Percentiles rank a stretch among this genome's conserved stretches.
Conservation (phyloP, 352 stramenopile genomes). For the Phytopythium cucurbitacearum region DNA sequence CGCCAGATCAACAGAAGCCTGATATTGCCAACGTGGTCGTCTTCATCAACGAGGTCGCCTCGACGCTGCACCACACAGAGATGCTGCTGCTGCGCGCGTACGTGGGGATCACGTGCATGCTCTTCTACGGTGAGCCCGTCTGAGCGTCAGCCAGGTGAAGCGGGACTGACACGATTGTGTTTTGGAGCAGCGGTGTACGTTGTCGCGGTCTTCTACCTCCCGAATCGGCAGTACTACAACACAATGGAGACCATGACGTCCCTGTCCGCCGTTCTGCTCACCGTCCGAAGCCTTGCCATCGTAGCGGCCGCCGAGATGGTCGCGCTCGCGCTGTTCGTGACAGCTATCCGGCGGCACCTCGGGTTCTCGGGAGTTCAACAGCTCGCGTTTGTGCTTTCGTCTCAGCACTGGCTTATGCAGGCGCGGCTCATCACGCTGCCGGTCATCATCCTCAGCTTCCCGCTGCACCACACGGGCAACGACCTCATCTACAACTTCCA, state of each 20-base stretch:
- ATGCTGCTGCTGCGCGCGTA: background rate
- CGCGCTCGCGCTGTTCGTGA: conserved; percentile 12
- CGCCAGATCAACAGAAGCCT: too few species aligned
- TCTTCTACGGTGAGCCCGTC: background rate
- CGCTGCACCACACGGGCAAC: conserved; percentile 23
- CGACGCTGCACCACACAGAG: background rate
- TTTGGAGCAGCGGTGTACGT: conserved; percentile 12
- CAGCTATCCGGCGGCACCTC: conserved; percentile 8
- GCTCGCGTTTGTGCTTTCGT: conserved; percentile 26
- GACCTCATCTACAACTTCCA: conserved; percentile 8
- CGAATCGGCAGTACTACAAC: conserved; percentile 18
- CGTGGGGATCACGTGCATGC: background rate
- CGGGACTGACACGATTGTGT: too few species aligned
- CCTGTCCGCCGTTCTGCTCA: conserved; percentile 1
- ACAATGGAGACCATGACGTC: conserved; percentile 18
- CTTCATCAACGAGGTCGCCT: too few species aligned
- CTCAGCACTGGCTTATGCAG: conserved; percentile 17
- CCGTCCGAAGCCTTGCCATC: conserved; percentile 7
- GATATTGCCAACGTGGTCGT: too few species aligned
- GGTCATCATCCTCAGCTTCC: conserved; percentile 21
- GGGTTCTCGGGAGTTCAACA: conserved; percentile 11
- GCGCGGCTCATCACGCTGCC: conserved; percentile 12
- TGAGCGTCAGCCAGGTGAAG: too few species aligned
- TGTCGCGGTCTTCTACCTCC: conserved; percentile 11
- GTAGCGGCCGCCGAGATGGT: conserved; percentile 7